Evolutionary conservation across 2,329 filamentous ascomycete genomes (phyloP).

Genomic region (Claviceps maximensis): DNA sequence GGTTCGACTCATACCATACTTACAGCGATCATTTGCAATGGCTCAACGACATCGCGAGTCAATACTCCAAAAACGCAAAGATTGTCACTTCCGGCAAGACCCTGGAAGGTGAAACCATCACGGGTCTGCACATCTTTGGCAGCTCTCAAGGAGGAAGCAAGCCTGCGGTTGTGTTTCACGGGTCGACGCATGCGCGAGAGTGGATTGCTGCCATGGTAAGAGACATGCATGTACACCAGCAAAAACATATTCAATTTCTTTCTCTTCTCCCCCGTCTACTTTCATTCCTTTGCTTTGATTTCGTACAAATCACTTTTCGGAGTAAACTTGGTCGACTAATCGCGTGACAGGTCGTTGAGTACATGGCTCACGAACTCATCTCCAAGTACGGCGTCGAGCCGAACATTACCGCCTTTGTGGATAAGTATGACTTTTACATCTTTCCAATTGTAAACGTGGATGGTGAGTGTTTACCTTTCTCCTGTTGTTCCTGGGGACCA

Average conservation of each 20-base stretch:
- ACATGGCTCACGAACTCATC: constrained; percentile 37
- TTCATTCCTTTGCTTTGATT: neutral
- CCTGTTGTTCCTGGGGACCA: neutral
- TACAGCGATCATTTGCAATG: constrained; percentile 38
- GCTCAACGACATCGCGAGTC: constrained; percentile 29
- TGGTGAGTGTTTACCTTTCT: constrained; percentile 21
- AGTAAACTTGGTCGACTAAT: neutral
- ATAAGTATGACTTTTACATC: constrained; percentile 54
- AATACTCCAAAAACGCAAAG: constrained; percentile 31
- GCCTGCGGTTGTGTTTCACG: constrained; percentile 42
- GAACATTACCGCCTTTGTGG: constrained; percentile 31
- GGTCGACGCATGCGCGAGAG: constrained; percentile 45
- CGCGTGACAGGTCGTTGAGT: constrained; percentile 26
- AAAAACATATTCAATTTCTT: too few species aligned
- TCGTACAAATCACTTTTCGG: neutral
- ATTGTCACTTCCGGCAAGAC: constrained; percentile 35
- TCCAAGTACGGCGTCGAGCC: constrained; percentile 27
- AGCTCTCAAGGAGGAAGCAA: constrained; percentile 25
- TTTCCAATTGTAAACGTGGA: constrained; percentile 51
- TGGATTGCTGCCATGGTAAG: constrained; percentile 43
- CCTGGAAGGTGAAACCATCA: constrained; percentile 38
- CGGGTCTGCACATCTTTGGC: constrained; percentile 46
- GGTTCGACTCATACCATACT: constrained; percentile 40
- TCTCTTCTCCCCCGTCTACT: neutral
- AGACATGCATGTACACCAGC: too few species aligned